A percentile compares a stretch with the other conserved stretches of the same genome.
Evolutionary conservation across 2,329 filamentous ascomycete species (phyloP).

Genomic region (Ophiostoma pallidulum): DNA sequence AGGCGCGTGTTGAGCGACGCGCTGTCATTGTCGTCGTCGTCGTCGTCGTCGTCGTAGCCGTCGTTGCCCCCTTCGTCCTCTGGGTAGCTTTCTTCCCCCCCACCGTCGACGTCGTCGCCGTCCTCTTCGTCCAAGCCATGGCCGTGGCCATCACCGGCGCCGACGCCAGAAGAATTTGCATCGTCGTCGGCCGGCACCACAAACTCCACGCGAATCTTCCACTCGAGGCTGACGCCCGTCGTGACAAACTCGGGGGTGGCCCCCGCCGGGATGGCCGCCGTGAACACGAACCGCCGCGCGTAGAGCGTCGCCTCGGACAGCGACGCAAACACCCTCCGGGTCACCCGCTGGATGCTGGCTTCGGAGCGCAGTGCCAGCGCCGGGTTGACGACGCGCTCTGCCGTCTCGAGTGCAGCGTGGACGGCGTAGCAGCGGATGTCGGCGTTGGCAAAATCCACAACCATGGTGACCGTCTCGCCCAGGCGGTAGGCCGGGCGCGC

Average conservation of each 20-base stretch:
- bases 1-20: background rate
- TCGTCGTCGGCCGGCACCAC: constrained; percentile 52
- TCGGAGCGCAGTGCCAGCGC: constrained; percentile 75
- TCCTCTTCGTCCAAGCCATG: constrained; percentile 7
- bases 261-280: constrained; percentile 68
- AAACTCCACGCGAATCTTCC: constrained; percentile 87
- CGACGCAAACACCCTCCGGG: constrained; percentile 68
- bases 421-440: constrained; percentile 79
- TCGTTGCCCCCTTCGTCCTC: constrained; percentile 20
- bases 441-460: constrained; percentile 71
- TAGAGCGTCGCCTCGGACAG: constrained; percentile 77
- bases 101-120: constrained; percentile 7
- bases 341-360: constrained; percentile 78
- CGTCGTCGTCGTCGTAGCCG: background rate
- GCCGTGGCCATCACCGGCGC: constrained; percentile 26
- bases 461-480: constrained; percentile 76
- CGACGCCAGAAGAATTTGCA: constrained; percentile 24
- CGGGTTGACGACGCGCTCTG: constrained; percentile 73
- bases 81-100: constrained; percentile 18
- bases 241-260: constrained; percentile 91
- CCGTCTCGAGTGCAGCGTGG: constrained; percentile 74
- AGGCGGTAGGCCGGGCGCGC: constrained; percentile 81
- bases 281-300: constrained; percentile 68
- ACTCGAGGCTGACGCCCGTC: constrained; percentile 75
- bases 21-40: background rate